Conservation (phyloP, 768 basidiomycete genomes). For the Trametes cinnabarina region DNA sequence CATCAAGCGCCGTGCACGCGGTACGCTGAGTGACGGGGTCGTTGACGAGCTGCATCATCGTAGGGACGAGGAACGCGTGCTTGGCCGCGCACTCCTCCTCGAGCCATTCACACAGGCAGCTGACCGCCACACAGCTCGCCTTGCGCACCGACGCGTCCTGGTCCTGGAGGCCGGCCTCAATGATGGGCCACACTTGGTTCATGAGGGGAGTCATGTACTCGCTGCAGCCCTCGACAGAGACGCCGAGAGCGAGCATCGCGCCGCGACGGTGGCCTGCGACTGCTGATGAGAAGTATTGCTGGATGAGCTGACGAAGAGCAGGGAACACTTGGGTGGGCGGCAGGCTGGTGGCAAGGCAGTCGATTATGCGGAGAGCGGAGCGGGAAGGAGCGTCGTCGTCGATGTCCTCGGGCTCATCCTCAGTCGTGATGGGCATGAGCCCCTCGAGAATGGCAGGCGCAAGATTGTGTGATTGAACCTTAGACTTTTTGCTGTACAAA, state of each 20-base stretch:
- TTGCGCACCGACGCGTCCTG: constrained; percentile 83
- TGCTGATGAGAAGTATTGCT: constrained; percentile 78
- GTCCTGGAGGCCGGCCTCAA: constrained; percentile 87
- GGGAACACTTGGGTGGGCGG: constrained; percentile 97
- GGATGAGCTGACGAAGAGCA: constrained; percentile 76
- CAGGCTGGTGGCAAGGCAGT: constrained; percentile 85
- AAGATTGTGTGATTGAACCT: constrained; percentile 82
- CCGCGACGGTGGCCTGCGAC: constrained; percentile 82
- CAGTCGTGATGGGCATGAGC: constrained; percentile 91
- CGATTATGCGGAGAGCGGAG: constrained; percentile 92
- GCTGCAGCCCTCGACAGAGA: constrained; percentile 95
- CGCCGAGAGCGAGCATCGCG: constrained; percentile 93
- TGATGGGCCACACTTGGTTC: constrained; percentile 87
- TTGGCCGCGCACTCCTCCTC: constrained; percentile 87
- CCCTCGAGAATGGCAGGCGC: constrained; percentile 85
- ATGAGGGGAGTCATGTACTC: constrained; percentile 97
- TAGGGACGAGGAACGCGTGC: constrained; percentile 86
- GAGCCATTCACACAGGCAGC: constrained; percentile 96
- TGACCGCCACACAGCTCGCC: constrained; percentile 93
- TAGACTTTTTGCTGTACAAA: constrained; percentile 88
- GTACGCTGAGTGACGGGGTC: constrained; percentile 83
- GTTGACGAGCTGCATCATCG: constrained; percentile 87
- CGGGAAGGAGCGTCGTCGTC: constrained; percentile 92
- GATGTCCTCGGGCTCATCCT: constrained; percentile 90
- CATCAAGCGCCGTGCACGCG: constrained; percentile 97